phyloP scores from a whole-genome alignment of 1,284 basidiomycete species.

The Rhodotorula glutinis region DNA sequence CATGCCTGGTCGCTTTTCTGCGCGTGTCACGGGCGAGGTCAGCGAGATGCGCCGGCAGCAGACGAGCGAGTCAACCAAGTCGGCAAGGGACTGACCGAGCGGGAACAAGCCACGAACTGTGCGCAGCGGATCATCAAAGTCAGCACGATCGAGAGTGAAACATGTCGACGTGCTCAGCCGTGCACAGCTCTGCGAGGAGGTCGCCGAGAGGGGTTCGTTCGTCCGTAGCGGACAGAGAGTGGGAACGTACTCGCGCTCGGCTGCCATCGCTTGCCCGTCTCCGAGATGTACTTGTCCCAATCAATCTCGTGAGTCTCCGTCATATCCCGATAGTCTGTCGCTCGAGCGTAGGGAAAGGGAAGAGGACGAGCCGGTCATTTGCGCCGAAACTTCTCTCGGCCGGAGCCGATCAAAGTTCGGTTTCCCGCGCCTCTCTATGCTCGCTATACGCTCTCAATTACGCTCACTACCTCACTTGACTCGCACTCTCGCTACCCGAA shows the following conservation, averaged over 20 bases:
- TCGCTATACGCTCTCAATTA: not conserved
- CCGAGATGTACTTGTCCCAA: slow-evolving; percentile 43
- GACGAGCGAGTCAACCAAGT: not conserved
- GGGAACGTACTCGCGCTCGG: slow-evolving; percentile 45
- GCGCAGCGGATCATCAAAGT: not conserved
- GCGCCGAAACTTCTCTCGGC: not conserved
- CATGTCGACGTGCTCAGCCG: not conserved
- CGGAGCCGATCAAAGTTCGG: not conserved
- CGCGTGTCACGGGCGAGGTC: not conserved
- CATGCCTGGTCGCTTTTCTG: slow-evolving; percentile 69
- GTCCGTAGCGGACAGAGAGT: not conserved
- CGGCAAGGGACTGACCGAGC: slow-evolving; percentile 47
- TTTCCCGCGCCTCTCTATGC: not conserved
- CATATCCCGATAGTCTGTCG: not conserved
- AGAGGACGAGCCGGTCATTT: too few relatives aligned
- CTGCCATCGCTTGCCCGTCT: slow-evolving; percentile 38
- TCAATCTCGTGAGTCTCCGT: slow-evolving; percentile 14
- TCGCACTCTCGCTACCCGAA: not conserved
- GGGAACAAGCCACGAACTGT: slow-evolving; percentile 64
- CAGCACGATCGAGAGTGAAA: not conserved
- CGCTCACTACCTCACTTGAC: not conserved
- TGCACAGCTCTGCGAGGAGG: too few relatives aligned
- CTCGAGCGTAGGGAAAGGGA: not conserved
- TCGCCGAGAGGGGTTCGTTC: too few relatives aligned
- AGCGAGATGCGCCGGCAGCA: not conserved